phyloP scores from a whole-genome alignment of 352 stramenopile genomes.

The Phytophthora constricta region DNA sequence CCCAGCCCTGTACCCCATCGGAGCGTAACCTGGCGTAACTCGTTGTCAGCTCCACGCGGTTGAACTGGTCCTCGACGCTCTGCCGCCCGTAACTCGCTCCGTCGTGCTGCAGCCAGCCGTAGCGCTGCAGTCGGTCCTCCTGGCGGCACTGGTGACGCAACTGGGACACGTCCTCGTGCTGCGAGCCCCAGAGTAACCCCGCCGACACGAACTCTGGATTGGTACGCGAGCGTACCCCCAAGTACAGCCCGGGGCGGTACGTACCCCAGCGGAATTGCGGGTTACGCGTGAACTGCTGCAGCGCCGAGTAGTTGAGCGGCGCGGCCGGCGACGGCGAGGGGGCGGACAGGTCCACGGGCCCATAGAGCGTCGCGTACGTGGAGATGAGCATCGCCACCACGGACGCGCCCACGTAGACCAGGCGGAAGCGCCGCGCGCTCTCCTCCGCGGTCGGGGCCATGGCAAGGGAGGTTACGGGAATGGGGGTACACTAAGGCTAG shows the following conservation, averaged over 20 bases:
- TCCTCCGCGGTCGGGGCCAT: constrained; percentile 34
- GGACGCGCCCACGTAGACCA: constrained; percentile 34
- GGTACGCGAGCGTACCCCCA: constrained; percentile 76
- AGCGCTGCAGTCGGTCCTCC: constrained; percentile 78
- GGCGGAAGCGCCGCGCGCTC: constrained; percentile 29
- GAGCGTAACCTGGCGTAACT: constrained; percentile 57
- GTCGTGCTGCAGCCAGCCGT: constrained; percentile 85
- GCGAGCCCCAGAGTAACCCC: constrained; percentile 77
- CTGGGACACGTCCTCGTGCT: constrained; percentile 74
- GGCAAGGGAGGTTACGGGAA: too few relatives aligned
- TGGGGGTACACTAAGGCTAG: too few relatives aligned
- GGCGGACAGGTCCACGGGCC: constrained; percentile 14
- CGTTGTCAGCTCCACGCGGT: constrained; percentile 66
- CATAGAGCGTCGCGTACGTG: constrained; percentile 33
- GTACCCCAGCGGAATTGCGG: constrained; percentile 70
- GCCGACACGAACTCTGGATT: constrained; percentile 67
- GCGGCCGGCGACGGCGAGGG: not conserved
- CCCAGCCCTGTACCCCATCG: constrained; percentile 51
- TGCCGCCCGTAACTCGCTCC: constrained; percentile 65
- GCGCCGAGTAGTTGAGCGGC: constrained; percentile 38
- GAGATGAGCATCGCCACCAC: constrained; percentile 37
- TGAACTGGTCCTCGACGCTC: constrained; percentile 77
- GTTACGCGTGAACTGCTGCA: constrained; percentile 42
- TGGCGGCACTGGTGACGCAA: constrained; percentile 78
- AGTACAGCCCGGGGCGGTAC: constrained; percentile 81